Conservation (phyloP, 23 red algal genomes). For the Gracilaria domingensis region DNA sequence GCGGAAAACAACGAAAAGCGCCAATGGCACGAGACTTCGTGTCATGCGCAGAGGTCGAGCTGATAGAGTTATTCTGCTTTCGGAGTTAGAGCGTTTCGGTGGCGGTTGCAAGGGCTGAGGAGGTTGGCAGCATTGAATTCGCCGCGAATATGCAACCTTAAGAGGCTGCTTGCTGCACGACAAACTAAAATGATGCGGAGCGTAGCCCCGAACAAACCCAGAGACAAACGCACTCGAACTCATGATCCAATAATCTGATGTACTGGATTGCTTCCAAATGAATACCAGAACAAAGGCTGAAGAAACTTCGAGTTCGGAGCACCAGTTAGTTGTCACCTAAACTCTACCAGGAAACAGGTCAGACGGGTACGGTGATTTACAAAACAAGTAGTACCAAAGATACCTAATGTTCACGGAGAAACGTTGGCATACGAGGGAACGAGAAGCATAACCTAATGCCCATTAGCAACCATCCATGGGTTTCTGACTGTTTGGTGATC, state of each 20-base stretch:
- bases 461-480: no score
- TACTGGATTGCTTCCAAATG: neutral
- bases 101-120: neutral
- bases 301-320: neutral
- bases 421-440: no score
- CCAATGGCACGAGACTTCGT: neutral
- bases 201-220: neutral
- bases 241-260: neutral
- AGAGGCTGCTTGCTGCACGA: neutral
- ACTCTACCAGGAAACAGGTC: neutral
- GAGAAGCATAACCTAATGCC: no score
- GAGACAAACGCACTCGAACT: constrained; percentile 15
- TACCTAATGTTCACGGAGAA: no score
- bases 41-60: neutral
- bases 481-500: neutral
- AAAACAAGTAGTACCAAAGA: neutral
- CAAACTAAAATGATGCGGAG: neutral
- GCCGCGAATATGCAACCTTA: neutral
- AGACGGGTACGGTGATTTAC: constrained; percentile 6
- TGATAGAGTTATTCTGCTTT: neutral
- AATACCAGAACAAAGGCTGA: neutral
- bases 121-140: neutral
- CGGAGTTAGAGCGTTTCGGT: neutral
- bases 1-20: neutral
- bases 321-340: neutral